Evolutionary conservation across 306 rosid species (phyloP), one percentile per base, ranked within the genome.

Genomic region (Neltuma alba): DNA sequence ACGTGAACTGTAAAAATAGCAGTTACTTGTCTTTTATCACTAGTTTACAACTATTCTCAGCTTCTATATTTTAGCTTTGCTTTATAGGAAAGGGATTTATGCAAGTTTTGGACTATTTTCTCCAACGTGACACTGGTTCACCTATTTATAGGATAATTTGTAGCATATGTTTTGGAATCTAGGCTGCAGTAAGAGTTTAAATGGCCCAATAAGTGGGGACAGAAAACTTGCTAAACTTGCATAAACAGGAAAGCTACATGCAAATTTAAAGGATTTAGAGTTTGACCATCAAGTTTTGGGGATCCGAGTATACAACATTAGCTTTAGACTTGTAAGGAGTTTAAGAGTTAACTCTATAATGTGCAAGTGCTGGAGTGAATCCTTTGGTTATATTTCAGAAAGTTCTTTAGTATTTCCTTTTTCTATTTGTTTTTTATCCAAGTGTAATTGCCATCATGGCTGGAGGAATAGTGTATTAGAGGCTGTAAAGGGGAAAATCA

Each of bases 381-480:
- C 16, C 18, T 4, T 66, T n/a, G 37, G 37, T 60, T 28, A 1
- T 60, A 13, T 28, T 8, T 28, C 10, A 60, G 66, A 57, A 58
- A 57, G 14, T 13, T 30, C 23, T 62, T 15, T 33, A 33, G 23
- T 0, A 7, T 66, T 66, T 34, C 38, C 30, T 0, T 37, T 37
- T 38, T 21, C 45, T 66, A 11, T 41, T 66, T 42, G 50, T 62
- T 28, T 47, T 28, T 72, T 27, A 71, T 38, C 28, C 16, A 38
- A 40, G 52, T 40, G 20, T 9, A 42, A 21, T 5, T 72, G 63
- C 13, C 27, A 40, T 40, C 9, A 1, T 54, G 25, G 61, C 38
- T 12, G 40, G 55, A 77, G 62, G 57, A 64, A 30, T 76, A 30
- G 41, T 48, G 74, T 58, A 61, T 31, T 37, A 33, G 37, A 61